phyloP scores from a whole-genome alignment of 805 yeast species.

The Grigorovia transvaalensis region DNA sequence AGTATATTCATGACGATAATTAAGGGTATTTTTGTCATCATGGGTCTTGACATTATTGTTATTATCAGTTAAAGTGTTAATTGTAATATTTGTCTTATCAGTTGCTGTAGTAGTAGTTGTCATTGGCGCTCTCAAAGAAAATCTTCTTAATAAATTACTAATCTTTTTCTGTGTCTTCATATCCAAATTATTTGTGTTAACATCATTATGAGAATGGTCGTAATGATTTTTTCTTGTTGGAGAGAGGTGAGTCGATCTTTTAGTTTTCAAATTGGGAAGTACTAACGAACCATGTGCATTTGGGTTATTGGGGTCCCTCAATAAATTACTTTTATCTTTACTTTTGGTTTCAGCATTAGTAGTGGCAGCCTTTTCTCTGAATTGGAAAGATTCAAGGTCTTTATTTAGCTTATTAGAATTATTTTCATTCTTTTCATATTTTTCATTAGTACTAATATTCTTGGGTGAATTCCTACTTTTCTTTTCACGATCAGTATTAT shows the following conservation, averaged over 20 bases:
- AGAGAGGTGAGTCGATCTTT: slow-evolving; percentile 33
- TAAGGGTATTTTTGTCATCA: neutral
- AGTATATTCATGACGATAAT: too few relatives aligned
- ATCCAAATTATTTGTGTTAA: neutral
- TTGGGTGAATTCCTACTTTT: neutral
- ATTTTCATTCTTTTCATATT: neutral
- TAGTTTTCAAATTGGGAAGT: slow-evolving; percentile 1
- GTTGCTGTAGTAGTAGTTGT: slow-evolving; percentile 6
- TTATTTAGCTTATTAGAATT: neutral
- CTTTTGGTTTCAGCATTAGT: neutral
- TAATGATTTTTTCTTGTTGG: slow-evolving; percentile 28
- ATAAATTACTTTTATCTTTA: neutral
- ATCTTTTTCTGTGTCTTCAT: slow-evolving; percentile 1
- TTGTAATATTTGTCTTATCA: neutral
- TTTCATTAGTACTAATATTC: neutral
- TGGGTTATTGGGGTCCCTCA: neutral
- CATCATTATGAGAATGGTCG: slow-evolving; percentile 4
- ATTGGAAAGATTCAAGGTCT: neutral
- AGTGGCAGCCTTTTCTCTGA: neutral
- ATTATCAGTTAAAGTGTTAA: neutral
- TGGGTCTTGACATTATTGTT: neutral
- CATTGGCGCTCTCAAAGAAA: slow-evolving; percentile 7
- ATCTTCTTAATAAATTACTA: slow-evolving; percentile 6
- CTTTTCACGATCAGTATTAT: neutral
- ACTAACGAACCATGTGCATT: neutral